phyloP scores from a whole-genome alignment of 148 eudicot genomes.

The Heliamphora exappendiculata region DNA sequence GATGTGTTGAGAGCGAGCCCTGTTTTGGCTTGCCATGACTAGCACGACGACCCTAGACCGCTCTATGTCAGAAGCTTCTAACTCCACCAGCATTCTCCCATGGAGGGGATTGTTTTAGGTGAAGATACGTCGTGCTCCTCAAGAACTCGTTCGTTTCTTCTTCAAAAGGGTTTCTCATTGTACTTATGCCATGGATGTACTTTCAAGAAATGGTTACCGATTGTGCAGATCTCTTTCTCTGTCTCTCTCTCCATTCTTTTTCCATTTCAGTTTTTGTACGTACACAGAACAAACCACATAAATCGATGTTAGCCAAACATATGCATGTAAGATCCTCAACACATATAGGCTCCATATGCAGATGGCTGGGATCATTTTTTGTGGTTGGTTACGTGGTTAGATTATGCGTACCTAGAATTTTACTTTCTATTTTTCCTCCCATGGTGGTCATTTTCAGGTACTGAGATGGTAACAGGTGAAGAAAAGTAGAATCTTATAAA shows the following conservation, averaged over 20 bases:
- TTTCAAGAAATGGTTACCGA: neutral
- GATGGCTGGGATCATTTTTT: too few species aligned
- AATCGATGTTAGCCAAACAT: too few species aligned
- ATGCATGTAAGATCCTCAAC: too few species aligned
- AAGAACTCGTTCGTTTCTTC: neutral
- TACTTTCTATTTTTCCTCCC: too few species aligned
- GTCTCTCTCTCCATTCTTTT: neutral
- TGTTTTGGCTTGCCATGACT: constrained; percentile 57
- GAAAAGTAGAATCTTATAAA: too few species aligned
- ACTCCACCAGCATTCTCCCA: constrained; percentile 4
- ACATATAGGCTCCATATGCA: too few species aligned
- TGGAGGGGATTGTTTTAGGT: neutral
- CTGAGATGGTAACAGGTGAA: too few species aligned
- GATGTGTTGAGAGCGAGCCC: constrained; percentile 67
- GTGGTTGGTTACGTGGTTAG: too few species aligned
- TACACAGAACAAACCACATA: too few species aligned
- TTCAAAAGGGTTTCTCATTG: constrained; percentile 3
- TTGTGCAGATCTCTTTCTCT: neutral
- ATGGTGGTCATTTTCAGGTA: too few species aligned
- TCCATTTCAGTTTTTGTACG: neutral
- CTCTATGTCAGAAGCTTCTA: neutral
- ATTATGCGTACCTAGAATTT: too few species aligned
- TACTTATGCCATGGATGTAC: neutral
- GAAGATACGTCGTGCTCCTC: neutral
- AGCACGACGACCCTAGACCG: constrained; percentile 29